Base-by-base conservation (phyloP, 352 stramenopile species). In the Phytophthora idaei region DNA sequence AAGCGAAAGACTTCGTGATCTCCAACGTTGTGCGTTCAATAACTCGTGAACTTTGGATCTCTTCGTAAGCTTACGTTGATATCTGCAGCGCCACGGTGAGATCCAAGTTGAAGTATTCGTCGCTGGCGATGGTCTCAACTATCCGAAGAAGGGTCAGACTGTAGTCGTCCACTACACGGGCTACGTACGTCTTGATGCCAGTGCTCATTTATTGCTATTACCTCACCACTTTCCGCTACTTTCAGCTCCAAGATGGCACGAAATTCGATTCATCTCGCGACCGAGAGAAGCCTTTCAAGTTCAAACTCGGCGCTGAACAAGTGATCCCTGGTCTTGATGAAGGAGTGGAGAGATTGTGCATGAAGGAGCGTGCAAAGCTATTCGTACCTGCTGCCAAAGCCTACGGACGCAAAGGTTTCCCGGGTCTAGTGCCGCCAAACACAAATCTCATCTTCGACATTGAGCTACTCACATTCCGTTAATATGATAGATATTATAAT, bases 391-490 rank as follows among this genome's bases (percentile, higher is more conserved):
- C 88, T 2, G 78, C 91, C 67, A 92, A 96, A 61, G 90, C 85
- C 2, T 97, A 97, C 65, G 90, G 89, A 21, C 76, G 85, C 34
- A 91, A 88, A 70, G 90, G 90, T 15, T 95, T 95, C 57, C 85
- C 86, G 11, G 87, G 86, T 9, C 80, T 95, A n/a, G 76, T 98
- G 36, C 92, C 93, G 2, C 90, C 92, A 37, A 97, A 98, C 75
- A 97, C 91, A 27, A 92, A 96, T 69, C 75, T 98, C 27, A 86
- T 95, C 27, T 98, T 98, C 65, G 94, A 98, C 67, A 83, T 98
- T 11, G 93, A 98, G 62, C 70, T 98, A 15, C 68, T 98, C 29
- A 89, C 89, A 54, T 95, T 94, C 61, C 83, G 86, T 66, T 92
- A 71, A 58, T 42, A 60, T 29, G 6, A n/a, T 31, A 14, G 32